Evolutionary conservation across 116 monocot genomes (phyloP).

Genomic region (Zostera marina): DNA sequence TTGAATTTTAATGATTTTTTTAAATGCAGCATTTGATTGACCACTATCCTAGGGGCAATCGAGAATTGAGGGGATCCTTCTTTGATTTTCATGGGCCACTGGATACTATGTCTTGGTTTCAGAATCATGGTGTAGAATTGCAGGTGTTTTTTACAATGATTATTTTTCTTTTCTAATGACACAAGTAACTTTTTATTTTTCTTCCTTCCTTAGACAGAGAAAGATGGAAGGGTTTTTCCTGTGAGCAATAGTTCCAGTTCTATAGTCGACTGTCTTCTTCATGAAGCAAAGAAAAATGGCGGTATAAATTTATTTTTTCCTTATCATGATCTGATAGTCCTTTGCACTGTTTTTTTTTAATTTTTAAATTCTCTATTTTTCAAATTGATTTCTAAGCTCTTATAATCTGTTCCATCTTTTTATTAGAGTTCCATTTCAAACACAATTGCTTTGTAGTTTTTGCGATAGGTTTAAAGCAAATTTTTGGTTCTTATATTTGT

Average conservation of each 20-base stretch:
- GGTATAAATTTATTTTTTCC: slow-evolving; percentile 23
- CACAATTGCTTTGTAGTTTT: background rate
- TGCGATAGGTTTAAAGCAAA: background rate
- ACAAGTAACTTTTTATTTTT: slow-evolving; percentile 11
- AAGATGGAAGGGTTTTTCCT: slow-evolving; percentile 98
- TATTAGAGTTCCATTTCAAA: too few relatives aligned
- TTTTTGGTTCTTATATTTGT: background rate
- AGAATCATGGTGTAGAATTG: slow-evolving; percentile 67
- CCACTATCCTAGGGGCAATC: slow-evolving; percentile 86
- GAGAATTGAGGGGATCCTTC: slow-evolving; percentile 82
- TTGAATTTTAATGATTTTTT: too few relatives aligned
- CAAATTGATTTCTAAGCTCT: too few relatives aligned
- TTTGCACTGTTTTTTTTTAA: too few relatives aligned
- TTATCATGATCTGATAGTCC: too few relatives aligned
- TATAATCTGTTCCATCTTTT: too few relatives aligned
- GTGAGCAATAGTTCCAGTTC: slow-evolving; percentile 68
- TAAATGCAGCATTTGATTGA: slow-evolving; percentile 40
- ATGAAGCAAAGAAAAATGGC: slow-evolving; percentile 60
- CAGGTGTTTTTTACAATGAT: slow-evolving; percentile 34
- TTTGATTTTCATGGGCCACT: slow-evolving; percentile 79
- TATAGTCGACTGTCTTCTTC: slow-evolving; percentile 81
- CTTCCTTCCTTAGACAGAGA: slow-evolving; percentile 51
- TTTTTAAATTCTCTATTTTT: too few relatives aligned
- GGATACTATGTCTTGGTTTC: slow-evolving; percentile 88
- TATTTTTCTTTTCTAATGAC: background rate